Conservation (phyloP, 208 protist genomes). For the Acanthamoeba healyi region DNA sequence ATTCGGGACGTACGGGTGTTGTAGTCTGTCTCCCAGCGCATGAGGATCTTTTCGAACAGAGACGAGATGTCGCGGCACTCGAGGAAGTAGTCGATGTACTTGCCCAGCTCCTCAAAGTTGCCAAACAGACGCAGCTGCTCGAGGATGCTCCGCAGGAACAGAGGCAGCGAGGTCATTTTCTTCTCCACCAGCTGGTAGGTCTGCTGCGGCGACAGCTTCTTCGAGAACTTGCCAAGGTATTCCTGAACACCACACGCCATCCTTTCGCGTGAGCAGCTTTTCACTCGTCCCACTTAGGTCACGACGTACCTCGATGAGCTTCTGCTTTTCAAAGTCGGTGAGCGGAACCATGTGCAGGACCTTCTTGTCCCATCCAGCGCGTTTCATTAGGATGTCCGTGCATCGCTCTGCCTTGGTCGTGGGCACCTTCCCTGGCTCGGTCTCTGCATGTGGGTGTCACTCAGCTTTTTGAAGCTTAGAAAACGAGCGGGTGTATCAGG, state of each 20-base stretch:
- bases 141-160: conserved; percentile 67
- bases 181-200: conserved; percentile 52
- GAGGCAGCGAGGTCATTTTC: neutral
- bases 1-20: neutral
- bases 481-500: too few species aligned
- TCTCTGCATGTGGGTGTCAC: neutral
- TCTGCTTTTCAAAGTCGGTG: conserved; percentile 61
- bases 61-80: conserved; percentile 16
- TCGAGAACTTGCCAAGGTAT: conserved; percentile 43
- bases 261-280: neutral
- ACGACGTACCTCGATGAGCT: conserved; percentile 50
- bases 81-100: conserved; percentile 68
- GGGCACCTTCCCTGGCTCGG: neutral
- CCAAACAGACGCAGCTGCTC: conserved; percentile 69
- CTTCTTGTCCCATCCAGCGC: conserved; percentile 32
- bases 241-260: neutral
- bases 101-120: conserved; percentile 67
- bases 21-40: conserved; percentile 50
- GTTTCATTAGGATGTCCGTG: neutral
- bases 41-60: conserved; percentile 59
- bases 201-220: conserved; percentile 48
- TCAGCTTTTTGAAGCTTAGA: too few species aligned
- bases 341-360: conserved; percentile 6
- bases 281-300: neutral
- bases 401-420: neutral